Percentiles rank a stretch among this genome's conserved stretches.
Evolutionary conservation across 2,329 filamentous ascomycete genomes (phyloP).

Genomic region (Claviceps arundinis): DNA sequence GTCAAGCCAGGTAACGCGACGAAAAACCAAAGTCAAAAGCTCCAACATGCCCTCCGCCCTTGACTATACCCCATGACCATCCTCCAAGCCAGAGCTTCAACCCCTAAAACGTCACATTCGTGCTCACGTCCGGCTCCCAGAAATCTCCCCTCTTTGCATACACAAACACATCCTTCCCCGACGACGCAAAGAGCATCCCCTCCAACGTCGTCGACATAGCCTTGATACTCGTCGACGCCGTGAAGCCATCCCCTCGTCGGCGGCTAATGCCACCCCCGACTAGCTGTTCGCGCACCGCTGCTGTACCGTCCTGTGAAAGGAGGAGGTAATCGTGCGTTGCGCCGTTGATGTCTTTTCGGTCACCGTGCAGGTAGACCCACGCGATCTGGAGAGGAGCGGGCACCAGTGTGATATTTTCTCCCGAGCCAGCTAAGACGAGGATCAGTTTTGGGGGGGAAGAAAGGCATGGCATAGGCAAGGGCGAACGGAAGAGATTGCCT

Average conservation of each 20-base stretch:
- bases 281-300: slow-evolving; percentile 7
- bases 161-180: slow-evolving; percentile 7
- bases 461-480: neutral
- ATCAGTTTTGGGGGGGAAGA: neutral
- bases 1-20: too few relatives aligned
- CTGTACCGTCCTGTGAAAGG: slow-evolving; percentile 6
- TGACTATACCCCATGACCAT: too few relatives aligned
- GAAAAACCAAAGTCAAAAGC: too few relatives aligned
- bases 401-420: neutral
- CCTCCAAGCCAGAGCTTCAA: too few relatives aligned
- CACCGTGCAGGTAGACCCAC: slow-evolving; percentile 7
- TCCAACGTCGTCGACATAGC: slow-evolving; percentile 9
- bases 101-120: slow-evolving; percentile 1
- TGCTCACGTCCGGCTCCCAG: slow-evolving; percentile 5
- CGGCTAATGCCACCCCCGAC: slow-evolving; percentile 5
- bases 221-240: slow-evolving; percentile 2
- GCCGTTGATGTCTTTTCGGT: neutral
- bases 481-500: neutral
- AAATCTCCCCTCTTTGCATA: slow-evolving; percentile 6
- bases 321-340: slow-evolving; percentile 8
- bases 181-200: slow-evolving; percentile 9
- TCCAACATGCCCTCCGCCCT: too few relatives aligned
- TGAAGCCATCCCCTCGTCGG: slow-evolving; percentile 4
- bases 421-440: slow-evolving; percentile 5
- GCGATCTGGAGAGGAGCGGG: slow-evolving; percentile 7